These are phyloP conservation scores for Pisolithus thermaeus DNA, from an alignment of 1,284 basidiomycete species.

Conservation along the genomic window DNA sequence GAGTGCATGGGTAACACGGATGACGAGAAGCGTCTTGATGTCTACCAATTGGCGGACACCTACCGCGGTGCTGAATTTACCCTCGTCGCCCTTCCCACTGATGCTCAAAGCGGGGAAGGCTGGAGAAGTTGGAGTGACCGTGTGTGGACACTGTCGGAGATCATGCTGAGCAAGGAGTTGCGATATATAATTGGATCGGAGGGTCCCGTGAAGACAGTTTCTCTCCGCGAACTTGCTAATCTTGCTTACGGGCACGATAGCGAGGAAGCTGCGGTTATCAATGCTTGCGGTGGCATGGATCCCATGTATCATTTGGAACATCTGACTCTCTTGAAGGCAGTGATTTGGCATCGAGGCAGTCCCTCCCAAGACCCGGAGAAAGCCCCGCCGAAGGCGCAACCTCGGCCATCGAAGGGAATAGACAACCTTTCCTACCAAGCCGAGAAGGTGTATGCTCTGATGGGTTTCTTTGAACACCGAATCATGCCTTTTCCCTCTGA, in stretches of 20 bases:
- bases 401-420: not conserved
- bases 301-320: slow-evolving; percentile 14
- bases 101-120: not conserved
- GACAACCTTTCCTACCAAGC: slow-evolving; percentile 8
- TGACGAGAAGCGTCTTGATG: slow-evolving; percentile 12
- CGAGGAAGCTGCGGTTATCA: slow-evolving; percentile 10
- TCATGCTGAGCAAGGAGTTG: slow-evolving; percentile 10
- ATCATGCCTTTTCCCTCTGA: slow-evolving; percentile 12
- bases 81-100: slow-evolving; percentile 7
- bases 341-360: slow-evolving; percentile 14
- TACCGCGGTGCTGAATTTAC: slow-evolving; percentile 13
- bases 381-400: not conserved
- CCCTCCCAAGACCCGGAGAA: not conserved
- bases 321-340: slow-evolving; percentile 11
- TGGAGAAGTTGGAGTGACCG: slow-evolving; percentile 17
- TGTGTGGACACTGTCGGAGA: slow-evolving; percentile 13
- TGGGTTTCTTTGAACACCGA: slow-evolving; percentile 18
- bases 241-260: slow-evolving; percentile 7
- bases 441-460: slow-evolving; percentile 17
- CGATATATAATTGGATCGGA: slow-evolving; percentile 9
- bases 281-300: slow-evolving; percentile 11
- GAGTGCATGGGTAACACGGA: slow-evolving; percentile 12
- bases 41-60: slow-evolving; percentile 19
- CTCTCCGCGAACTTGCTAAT: slow-evolving; percentile 11
- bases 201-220: slow-evolving; percentile 1